Base-by-base conservation (phyloP, 495 filamentous ascomycete species). In the Margaritispora aquatica region DNA sequence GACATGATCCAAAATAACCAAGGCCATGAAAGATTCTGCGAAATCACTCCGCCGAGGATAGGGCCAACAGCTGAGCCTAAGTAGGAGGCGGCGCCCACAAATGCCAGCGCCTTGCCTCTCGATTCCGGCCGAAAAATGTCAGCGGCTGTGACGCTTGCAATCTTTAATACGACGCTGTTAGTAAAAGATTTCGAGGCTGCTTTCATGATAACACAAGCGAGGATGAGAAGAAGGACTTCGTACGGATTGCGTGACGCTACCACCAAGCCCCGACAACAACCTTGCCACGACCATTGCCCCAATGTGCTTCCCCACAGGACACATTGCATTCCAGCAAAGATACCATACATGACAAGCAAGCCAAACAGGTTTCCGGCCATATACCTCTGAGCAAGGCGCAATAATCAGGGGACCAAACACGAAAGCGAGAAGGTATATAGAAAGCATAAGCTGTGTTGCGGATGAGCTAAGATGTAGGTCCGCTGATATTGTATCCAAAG, bases 1-100 rank as follows among this genome's bases (percentile, higher is more conserved):
- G 83, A 80, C 9, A 81, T 82, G 9, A 79, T 72, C 69, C 80
- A 82, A 72, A 91, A 89, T 21, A 82, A 74, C 87, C 87, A 90
- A 41, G 86, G 77, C 87, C 87, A 90, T 1, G 77, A 84, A 11
- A 80, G 86, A 51, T 84, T 82, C 66, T 87, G 73, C 0, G 85
- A 76, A 36, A 92, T 86, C 70, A 88, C 87, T 1, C 78, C 84
- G 17, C 83, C 84, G 1, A 76, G 79, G 29, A 88, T 80, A 0
- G 85, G 85, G 1, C 85, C 85, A 1, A 88, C 61, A 0, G 84
- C 84, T 9, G 87, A 86, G 0, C 87, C 86, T 0, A 90, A 76
- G 0, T 89, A 74, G 0, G 87, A 70, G 9, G 70, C 53, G 44
- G 71, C 62, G 3, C 57, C 55, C 2, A 62, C 66, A 23, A 71